These are phyloP conservation scores for Lepidium africanum DNA, from an alignment of 345 rosid genomes.

Conservation along the genomic window DNA sequence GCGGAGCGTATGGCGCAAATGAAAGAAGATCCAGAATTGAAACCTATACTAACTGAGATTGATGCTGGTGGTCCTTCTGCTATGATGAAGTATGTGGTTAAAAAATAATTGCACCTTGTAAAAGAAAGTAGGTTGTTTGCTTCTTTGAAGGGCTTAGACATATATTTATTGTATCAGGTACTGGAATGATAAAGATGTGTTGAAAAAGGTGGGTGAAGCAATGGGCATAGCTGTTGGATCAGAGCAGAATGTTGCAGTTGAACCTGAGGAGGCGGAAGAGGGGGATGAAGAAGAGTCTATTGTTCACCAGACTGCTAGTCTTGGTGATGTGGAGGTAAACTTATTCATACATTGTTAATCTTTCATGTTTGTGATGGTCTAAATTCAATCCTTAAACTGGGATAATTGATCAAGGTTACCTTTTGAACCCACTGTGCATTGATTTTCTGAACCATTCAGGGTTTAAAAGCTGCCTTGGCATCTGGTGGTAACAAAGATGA, in stretches of 20 bases:
- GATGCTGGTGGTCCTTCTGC: conserved; percentile 85
- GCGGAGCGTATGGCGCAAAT: conserved; percentile 77
- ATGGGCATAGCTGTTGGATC: conserved; percentile 77
- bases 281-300: conserved; percentile 84
- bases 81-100: conserved; percentile 70
- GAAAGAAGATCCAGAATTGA: conserved; percentile 80
- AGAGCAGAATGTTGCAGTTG: conserved; percentile 38
- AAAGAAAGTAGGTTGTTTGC: not conserved
- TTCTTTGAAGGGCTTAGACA: not conserved
- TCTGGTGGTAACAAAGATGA: conserved; percentile 91
- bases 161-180: conserved; percentile 40
- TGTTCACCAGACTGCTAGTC: conserved; percentile 85
- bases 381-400: not conserved
- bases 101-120: not conserved
- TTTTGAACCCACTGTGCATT: not conserved
- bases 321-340: conserved; percentile 81
- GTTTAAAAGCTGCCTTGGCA: conserved; percentile 62
- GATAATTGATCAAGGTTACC: not conserved
- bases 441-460: conserved; percentile 35
- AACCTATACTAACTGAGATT: conserved; percentile 78
- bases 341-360: not conserved
- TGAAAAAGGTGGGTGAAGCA: conserved; percentile 90
- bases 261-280: conserved; percentile 55
- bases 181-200: conserved; percentile 89
- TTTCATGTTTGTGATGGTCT: not conserved